Evolutionary conservation across 495 filamentous ascomycete species (phyloP), one percentile per base, ranked within the genome.

Genomic region (Penicillium waksmanii): DNA sequence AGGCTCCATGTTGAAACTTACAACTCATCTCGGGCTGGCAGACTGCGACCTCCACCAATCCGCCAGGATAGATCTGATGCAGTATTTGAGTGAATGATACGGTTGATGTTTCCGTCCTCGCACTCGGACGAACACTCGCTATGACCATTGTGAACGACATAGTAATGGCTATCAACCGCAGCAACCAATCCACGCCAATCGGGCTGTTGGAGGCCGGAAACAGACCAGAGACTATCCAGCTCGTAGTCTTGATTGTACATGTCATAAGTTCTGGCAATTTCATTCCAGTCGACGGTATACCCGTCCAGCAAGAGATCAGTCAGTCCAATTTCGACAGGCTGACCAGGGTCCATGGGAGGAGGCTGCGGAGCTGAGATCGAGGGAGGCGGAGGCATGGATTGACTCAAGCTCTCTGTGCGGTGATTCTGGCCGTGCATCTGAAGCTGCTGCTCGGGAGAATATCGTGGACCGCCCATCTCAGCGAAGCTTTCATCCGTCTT

Each of bases 151-250:
- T 79, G 77, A 23, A 75, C 34, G 7, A 76, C 61, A 27, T 77
- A 70, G 52, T 77, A 79, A 56, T 81, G 77, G 53, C 73, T 78
- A 56, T 81, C 77, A 10, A 81, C 68, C n/a, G 77, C 77, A 17
- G 78, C 77, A 2, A 81, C 77, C 10, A 81, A 36, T 0, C 75
- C 75, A 36, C 74, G 74, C 74, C 75, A 81, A 43, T 79, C 74
- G 8, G 75, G 72, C 43, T 75, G 73, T 53, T 78, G 70, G 1
- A 81, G 65, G 46, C 78, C 78, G 5, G 78, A 81, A 3, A 81
- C 58, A 35, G 72, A 68, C 70, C 75, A 76, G 10, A 81, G 56
- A 42, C 73, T 78, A 52, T 79, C 76, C 9, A 81, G 69, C 47
- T 80, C 75, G 31, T 66, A 77, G 43, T 70, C 63, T 7, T 73